Evolutionary conservation across 768 basidiomycete genomes (phyloP), one percentile per base, ranked within the genome.

Genomic region (Cytidiella melzeri): DNA sequence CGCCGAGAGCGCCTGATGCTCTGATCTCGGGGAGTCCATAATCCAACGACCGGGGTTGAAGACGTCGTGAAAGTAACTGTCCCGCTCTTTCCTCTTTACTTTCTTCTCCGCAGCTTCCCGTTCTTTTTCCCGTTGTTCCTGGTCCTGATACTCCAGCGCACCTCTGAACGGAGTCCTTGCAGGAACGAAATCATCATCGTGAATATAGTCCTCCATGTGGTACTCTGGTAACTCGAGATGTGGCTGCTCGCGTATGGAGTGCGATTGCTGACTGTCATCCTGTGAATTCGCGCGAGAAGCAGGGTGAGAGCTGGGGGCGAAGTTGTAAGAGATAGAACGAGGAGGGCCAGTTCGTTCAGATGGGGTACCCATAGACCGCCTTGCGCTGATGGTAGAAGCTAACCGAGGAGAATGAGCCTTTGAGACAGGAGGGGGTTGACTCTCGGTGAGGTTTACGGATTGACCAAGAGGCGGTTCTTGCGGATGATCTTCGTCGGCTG

Each of bases 261-360:
- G 30, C 30, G 30, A 7, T 15, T 34, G 9, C 30, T 34, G 30
- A 53, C 52, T 54, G 20, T 52, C 53, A 15, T 53, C 52, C 25
- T 44, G 21, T 15, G 57, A 59, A 23, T 48, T 51, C 11, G 52
- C 45, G 0, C 53, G 52, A 5, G 56, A 59, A n/a, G 52, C 21
- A 40, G 52, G 15, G 38, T 39, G 43, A 46, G 52, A 19, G 59
- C 59, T 65, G 1, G 79, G 69, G 26, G 79, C 73, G 57, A 83
- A 82, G 24, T 76, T 75, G 60, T 79, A 84, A 2, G 84, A 84
- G 23, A 87, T 68, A 0, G 86, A 84, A 36, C 86, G 75, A 3
- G 86, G 87, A 26, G 85, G 84, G 11, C 86, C 87, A 3, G 85
- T 87, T 45, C 86, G 72, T 43, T 70, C 69, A 5, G 83, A 77